Conservation (phyloP, 1,284 basidiomycete species). For the Moesziomyces parantarcticus region DNA sequence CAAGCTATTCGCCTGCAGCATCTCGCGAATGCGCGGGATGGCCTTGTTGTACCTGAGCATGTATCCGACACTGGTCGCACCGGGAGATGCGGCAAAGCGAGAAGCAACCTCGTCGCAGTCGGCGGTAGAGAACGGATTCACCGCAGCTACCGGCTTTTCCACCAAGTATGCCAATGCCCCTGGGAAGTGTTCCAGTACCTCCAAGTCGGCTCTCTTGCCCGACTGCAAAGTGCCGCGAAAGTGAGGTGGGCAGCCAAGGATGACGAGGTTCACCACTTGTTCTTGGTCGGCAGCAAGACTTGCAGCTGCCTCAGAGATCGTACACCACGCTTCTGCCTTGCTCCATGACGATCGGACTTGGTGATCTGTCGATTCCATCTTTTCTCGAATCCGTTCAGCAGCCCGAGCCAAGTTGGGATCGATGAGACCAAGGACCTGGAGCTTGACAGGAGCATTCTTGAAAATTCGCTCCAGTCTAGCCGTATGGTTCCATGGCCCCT, state of each 20-base stretch:
- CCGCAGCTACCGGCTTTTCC: constrained; percentile 62
- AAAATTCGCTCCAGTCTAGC: constrained; percentile 20
- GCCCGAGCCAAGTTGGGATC: constrained; percentile 48
- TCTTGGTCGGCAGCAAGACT: background rate
- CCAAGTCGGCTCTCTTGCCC: constrained; percentile 30
- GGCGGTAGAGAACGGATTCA: constrained; percentile 23
- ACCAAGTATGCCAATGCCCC: constrained; percentile 41
- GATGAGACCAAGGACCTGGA: constrained; percentile 51
- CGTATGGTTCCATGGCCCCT: constrained; percentile 50
- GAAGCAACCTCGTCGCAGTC: constrained; percentile 35
- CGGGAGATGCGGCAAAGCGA: constrained; percentile 5
- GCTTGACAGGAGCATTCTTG: constrained; percentile 7
- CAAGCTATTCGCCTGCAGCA: constrained; percentile 20
- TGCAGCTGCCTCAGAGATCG: constrained; percentile 2
- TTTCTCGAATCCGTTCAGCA: constrained; percentile 27
- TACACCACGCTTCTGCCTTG: constrained; percentile 5
- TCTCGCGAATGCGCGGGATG: constrained; percentile 22
- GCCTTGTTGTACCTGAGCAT: constrained; percentile 47
- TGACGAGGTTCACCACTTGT: constrained; percentile 36
- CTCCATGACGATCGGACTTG: constrained; percentile 12
- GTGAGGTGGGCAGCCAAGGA: constrained; percentile 43
- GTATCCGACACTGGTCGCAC: constrained; percentile 52
- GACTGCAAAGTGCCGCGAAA: constrained; percentile 26
- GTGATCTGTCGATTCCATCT: constrained; percentile 2
- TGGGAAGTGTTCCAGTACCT: constrained; percentile 26